These are phyloP conservation scores for Clathrospora elynae DNA, from an alignment of 2,329 filamentous ascomycete species.

Conservation along the genomic window DNA sequence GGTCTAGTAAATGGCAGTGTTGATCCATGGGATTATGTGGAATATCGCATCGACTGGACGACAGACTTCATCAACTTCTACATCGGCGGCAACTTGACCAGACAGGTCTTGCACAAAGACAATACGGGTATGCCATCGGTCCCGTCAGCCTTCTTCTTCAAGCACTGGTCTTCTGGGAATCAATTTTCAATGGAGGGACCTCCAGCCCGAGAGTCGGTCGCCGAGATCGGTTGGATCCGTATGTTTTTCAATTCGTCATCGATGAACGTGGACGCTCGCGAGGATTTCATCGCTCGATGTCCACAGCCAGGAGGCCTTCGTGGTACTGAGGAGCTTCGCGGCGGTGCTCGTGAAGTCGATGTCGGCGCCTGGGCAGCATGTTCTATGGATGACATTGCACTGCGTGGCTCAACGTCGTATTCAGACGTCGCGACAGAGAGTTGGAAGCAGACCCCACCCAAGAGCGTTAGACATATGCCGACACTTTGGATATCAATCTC, in stretches of 20 bases:
- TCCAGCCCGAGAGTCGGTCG: slow-evolving; percentile 47
- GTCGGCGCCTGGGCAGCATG: slow-evolving; percentile 45
- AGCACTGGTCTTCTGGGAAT: slow-evolving; percentile 58
- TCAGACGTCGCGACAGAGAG: slow-evolving; percentile 25
- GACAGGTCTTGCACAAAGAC: slow-evolving; percentile 42
- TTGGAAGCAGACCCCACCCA: slow-evolving; percentile 39
- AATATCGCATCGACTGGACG: slow-evolving; percentile 57
- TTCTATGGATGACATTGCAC: slow-evolving; percentile 41
- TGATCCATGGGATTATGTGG: slow-evolving; percentile 53
- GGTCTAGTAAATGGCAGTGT: slow-evolving; percentile 37
- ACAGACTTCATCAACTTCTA: slow-evolving; percentile 51
- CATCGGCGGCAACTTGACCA: slow-evolving; percentile 47
- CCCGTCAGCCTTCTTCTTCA: slow-evolving; percentile 52
- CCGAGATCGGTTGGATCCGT: slow-evolving; percentile 54
- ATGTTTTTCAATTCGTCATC: slow-evolving; percentile 58
- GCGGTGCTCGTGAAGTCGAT: slow-evolving; percentile 35
- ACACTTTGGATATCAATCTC: slow-evolving; percentile 42
- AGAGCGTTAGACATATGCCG: slow-evolving; percentile 34
- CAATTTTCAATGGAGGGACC: slow-evolving; percentile 54
- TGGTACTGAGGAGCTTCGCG: too few species aligned
- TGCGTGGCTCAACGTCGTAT: slow-evolving; percentile 43
- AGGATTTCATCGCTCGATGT: slow-evolving; percentile 11
- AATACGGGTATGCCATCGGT: slow-evolving; percentile 47
- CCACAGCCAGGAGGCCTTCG: slow-evolving; percentile 9
- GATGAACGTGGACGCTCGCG: slow-evolving; percentile 31